A percentile compares a stretch with the other conserved stretches of the same genome.
phyloP scores from a whole-genome alignment of 495 filamentous ascomycete genomes.

The Recurvomyces mirabilis region DNA sequence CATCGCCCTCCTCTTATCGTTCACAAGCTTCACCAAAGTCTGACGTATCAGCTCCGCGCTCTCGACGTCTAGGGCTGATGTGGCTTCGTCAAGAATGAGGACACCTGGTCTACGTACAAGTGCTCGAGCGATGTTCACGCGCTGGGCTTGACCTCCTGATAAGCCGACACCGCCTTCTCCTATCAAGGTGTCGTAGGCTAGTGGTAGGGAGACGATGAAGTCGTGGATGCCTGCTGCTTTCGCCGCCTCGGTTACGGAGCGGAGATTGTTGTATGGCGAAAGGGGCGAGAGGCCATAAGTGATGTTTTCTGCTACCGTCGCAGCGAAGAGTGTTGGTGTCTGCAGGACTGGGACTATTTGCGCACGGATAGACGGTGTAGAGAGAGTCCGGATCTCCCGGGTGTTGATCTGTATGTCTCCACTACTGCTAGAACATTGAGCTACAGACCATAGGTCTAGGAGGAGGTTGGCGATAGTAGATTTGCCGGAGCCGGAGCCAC shows the following conservation, averaged over 20 bases:
- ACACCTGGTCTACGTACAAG: slow-evolving; percentile 57
- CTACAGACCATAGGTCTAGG: slow-evolving; percentile 46
- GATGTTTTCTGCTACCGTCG: slow-evolving; percentile 66
- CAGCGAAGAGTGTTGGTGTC: slow-evolving; percentile 63
- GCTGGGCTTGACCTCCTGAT: slow-evolving; percentile 76
- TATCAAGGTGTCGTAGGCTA: slow-evolving; percentile 63
- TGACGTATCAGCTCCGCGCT: slow-evolving; percentile 56
- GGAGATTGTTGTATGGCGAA: slow-evolving; percentile 29
- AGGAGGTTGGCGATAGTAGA: slow-evolving; percentile 72
- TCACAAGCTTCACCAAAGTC: slow-evolving; percentile 46
- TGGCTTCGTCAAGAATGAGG: slow-evolving; percentile 81
- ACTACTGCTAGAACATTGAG: slow-evolving; percentile 18
- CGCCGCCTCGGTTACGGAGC: slow-evolving; percentile 48
- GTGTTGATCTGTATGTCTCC: slow-evolving; percentile 44
- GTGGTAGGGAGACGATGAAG: slow-evolving; percentile 61
- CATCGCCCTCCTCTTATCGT: slow-evolving; percentile 28
- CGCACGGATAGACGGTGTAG: slow-evolving; percentile 52
- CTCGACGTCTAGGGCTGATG: slow-evolving; percentile 62
- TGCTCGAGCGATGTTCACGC: slow-evolving; percentile 72
- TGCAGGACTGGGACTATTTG: slow-evolving; percentile 71
- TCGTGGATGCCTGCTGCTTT: slow-evolving; percentile 62
- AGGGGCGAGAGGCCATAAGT: slow-evolving; percentile 53
- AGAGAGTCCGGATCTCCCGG: slow-evolving; percentile 43
- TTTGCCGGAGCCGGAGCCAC: slow-evolving; percentile 78
- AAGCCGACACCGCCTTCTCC: slow-evolving; percentile 67